Base-by-base conservation (phyloP, 2,329 filamentous ascomycete species). In the Exophiala alcalophila region DNA sequence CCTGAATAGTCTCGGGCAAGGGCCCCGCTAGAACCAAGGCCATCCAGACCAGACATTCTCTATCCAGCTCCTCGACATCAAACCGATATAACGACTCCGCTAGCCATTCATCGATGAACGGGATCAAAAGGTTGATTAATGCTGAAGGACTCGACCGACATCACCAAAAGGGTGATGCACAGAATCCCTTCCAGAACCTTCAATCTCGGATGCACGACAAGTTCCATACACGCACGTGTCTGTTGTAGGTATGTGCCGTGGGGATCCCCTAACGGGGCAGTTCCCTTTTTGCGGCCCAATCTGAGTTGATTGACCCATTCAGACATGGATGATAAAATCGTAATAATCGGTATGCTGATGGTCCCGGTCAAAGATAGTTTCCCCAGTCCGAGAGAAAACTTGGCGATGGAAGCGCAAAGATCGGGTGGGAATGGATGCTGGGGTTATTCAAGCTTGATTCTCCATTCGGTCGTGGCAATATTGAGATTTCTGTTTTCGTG, bases 351-450 rank as follows among this genome's bases (percentile, higher is more conserved):
- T 4, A 40, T 16, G 25, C 38, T 32, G 20, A 40, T 28, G 10
- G 12, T 19, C 6, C 12, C 28, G 14, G 34, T 26, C 19, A 46
- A 21, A 16, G 37, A 30, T 5, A 46, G 24, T 11, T 46, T 37
- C 8, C 36, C 24, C 15, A 46, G 37, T n/a, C 43, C 43, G 7
- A 35, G 26, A 11, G 43, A 31, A 28, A 46, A 30, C 15, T 36
- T 36, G 29, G 43, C 43, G 21, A 46, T 36, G 24, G 20, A 18
- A 28, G 23, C 24, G 31, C 43, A 46, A 16, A 46, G 30, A 8
- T 41, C 37, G 5, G 43, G 37, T 16, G 43, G 37, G 32, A 40
- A 46, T 15, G 43, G 43, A 24, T 46, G 43, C 12, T 10, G 14
- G 4, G 43, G 43, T 35, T 46, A 46, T 29, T 46, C 20, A 10